phyloP scores from a whole-genome alignment of 2,329 filamentous ascomycete species.

The Trichoderma atroviride region DNA sequence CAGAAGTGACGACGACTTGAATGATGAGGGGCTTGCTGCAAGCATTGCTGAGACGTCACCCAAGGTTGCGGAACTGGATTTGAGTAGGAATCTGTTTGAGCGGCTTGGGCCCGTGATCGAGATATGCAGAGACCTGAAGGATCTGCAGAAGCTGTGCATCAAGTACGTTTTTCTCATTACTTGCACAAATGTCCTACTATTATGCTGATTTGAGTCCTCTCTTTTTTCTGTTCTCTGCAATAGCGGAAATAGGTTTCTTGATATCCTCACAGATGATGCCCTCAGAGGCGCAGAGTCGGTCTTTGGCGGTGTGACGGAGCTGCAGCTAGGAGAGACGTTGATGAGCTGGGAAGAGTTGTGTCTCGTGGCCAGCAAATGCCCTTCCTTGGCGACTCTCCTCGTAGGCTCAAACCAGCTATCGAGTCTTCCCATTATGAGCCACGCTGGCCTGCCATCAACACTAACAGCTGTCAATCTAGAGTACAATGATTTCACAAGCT shows the following conservation, averaged over 20 bases:
- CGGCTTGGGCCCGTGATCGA: constrained; percentile 65
- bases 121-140: constrained; percentile 71
- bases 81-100: constrained; percentile 82
- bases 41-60: constrained; percentile 59
- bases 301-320: constrained; percentile 57
- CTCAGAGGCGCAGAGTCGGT: constrained; percentile 41
- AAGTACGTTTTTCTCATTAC: constrained; percentile 73
- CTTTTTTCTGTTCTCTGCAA: neutral
- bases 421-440: constrained; percentile 48
- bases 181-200: neutral
- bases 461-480: constrained; percentile 70
- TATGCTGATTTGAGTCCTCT: neutral
- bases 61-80: constrained; percentile 75
- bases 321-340: constrained; percentile 69
- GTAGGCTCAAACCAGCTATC: constrained; percentile 62
- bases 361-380: constrained; percentile 56
- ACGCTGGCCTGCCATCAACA: constrained; percentile 48
- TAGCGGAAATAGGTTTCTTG: constrained; percentile 73
- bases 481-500: constrained; percentile 66
- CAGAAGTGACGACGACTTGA: constrained; percentile 37
- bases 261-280: constrained; percentile 42
- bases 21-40: constrained; percentile 36
- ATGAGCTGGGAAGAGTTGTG: constrained; percentile 67
- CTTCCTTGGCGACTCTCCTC: constrained; percentile 52
- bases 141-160: constrained; percentile 66